Conservation (phyloP, 2,329 filamentous ascomycete species). For the Sordariomycetes sp. region DNA sequence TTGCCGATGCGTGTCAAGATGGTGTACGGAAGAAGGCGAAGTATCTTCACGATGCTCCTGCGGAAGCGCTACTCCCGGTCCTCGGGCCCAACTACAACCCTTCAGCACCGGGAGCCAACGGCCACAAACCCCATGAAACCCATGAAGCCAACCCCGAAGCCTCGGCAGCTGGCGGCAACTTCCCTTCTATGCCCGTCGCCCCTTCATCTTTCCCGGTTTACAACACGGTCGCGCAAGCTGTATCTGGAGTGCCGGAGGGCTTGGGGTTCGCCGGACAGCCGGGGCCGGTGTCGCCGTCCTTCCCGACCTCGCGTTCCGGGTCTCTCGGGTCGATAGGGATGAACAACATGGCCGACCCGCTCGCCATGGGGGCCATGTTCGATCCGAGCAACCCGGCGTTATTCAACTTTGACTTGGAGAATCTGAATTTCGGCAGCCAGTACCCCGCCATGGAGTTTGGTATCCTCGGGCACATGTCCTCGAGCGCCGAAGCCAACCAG, state of each 20-base stretch:
- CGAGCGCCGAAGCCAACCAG: constrained; percentile 70
- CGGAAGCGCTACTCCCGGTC: constrained; percentile 81
- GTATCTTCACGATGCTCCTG: constrained; percentile 91
- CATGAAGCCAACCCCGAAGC: constrained; percentile 32
- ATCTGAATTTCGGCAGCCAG: constrained; percentile 68
- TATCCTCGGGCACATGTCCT: constrained; percentile 93
- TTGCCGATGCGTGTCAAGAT: constrained; percentile 87
- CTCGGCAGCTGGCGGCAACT: constrained; percentile 26
- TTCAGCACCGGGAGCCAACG: constrained; percentile 33
- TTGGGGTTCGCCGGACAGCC: constrained; percentile 53
- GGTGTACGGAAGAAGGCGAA: constrained; percentile 98
- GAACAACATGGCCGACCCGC: constrained; percentile 35
- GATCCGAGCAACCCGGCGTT: constrained; percentile 85
- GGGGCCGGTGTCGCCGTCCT: constrained; percentile 65
- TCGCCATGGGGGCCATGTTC: constrained; percentile 57
- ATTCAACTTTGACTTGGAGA: constrained; percentile 89
- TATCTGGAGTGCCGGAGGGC: constrained; percentile 32
- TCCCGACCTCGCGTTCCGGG: constrained; percentile 39
- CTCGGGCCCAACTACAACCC: constrained; percentile 62
- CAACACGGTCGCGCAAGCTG: constrained; percentile 30
- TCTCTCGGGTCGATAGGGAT: constrained; percentile 36
- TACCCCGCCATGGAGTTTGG: constrained; percentile 94
- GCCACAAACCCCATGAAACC: constrained; percentile 35
- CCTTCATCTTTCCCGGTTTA: constrained; percentile 40
- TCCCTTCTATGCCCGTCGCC: constrained; percentile 33